Conservation (phyloP, 2,329 filamentous ascomycete genomes). For the Tolypocladium endophyticum region DNA sequence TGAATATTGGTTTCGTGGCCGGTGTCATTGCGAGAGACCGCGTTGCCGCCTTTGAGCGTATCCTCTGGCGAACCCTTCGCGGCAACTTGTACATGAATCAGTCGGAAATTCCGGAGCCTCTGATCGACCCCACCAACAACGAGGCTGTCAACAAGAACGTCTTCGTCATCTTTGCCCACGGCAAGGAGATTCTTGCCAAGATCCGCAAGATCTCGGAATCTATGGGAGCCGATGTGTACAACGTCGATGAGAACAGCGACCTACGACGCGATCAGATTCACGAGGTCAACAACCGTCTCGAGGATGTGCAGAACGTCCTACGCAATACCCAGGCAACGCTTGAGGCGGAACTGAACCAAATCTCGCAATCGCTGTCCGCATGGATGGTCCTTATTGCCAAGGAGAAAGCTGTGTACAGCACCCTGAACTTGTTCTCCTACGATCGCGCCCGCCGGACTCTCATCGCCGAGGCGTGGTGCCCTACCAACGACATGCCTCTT, state of each 20-base stretch:
- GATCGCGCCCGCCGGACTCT: conserved; percentile 91
- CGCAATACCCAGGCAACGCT: conserved; percentile 92
- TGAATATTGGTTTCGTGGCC: conserved; percentile 98
- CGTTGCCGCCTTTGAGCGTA: conserved; percentile 91
- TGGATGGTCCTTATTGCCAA: conserved; percentile 99
- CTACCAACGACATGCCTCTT: conserved; percentile 76
- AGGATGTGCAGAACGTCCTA: conserved; percentile 84
- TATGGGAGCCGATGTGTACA: conserved; percentile 90
- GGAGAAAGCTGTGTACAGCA: conserved; percentile 95
- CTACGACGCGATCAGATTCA: conserved; percentile 91
- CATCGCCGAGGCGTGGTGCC: conserved; percentile 96
- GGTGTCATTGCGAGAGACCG: conserved; percentile 91
- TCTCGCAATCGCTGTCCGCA: conserved; percentile 81
- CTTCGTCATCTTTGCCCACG: conserved; percentile 98
- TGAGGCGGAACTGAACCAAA: conserved; percentile 85
- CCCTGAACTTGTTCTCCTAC: conserved; percentile 92
- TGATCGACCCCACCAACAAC: conserved; percentile 86
- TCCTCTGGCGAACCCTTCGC: conserved; percentile 91
- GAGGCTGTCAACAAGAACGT: conserved; percentile 94
- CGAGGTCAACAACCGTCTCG: conserved; percentile 88
- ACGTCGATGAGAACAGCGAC: conserved; percentile 94
- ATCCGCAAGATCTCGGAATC: conserved; percentile 99
- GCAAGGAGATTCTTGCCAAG: conserved; percentile 96
- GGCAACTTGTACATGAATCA: conserved; percentile 99
- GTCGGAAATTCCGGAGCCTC: conserved; percentile 89